phyloP scores from a whole-genome alignment of 2,329 filamentous ascomycete genomes.

The Aspergillus bombycis region DNA sequence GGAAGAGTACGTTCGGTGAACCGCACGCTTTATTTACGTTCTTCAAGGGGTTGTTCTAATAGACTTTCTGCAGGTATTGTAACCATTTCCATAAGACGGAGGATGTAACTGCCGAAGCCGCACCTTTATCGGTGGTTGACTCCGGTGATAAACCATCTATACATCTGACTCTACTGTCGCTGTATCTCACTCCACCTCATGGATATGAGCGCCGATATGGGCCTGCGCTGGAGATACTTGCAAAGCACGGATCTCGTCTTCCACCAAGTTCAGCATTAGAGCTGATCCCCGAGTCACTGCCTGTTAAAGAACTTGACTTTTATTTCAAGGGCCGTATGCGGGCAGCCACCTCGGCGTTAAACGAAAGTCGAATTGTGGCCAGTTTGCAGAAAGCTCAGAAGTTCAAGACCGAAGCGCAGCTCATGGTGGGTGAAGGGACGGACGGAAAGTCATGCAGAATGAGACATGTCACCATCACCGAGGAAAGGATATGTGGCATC shows the following conservation, averaged over 20 bases:
- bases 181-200: constrained; percentile 82
- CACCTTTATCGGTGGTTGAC: constrained; percentile 46
- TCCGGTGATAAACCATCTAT: constrained; percentile 70
- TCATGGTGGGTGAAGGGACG: constrained; percentile 72
- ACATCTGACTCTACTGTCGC: constrained; percentile 85
- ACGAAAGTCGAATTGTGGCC: constrained; percentile 76
- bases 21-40: neutral
- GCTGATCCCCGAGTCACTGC: constrained; percentile 79
- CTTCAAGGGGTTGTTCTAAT: constrained; percentile 15
- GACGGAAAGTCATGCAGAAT: constrained; percentile 58
- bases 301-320: constrained; percentile 76
- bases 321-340: constrained; percentile 94
- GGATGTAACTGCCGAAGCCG: constrained; percentile 36
- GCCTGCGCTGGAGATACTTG: constrained; percentile 84
- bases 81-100: constrained; percentile 76
- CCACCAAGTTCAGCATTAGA: constrained; percentile 84
- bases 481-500: constrained; percentile 87
- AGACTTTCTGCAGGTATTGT: constrained; percentile 69
- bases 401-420: constrained; percentile 71
- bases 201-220: constrained; percentile 72
- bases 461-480: constrained; percentile 75
- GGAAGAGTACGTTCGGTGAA: constrained; percentile 70
- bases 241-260: constrained; percentile 86
- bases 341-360: constrained; percentile 78
- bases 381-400: constrained; percentile 77